A percentile compares a stretch with the other conserved stretches of the same genome.
These are phyloP conservation scores for Eustoma russellianum DNA, from an alignment of 257 asterid genomes.

Conservation along the genomic window DNA sequence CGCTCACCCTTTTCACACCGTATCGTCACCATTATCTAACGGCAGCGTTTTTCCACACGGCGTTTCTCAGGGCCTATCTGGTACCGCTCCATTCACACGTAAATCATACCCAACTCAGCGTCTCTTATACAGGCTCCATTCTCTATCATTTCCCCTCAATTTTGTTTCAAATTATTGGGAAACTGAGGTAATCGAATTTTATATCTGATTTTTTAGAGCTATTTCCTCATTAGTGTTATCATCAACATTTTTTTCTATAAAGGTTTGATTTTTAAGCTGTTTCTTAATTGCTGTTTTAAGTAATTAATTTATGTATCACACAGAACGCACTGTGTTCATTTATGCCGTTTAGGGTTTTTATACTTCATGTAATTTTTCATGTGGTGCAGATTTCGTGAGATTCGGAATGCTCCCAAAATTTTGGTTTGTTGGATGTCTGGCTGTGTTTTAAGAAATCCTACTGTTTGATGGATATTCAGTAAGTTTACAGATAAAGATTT, in stretches of 20 bases:
- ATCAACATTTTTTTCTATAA: too few species aligned
- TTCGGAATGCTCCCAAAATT: constrained; percentile 4
- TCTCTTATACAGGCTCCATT: constrained; percentile 5
- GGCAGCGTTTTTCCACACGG: constrained; percentile 16
- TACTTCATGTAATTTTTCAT: neutral
- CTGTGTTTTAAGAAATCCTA: constrained; percentile 6
- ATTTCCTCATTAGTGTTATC: too few species aligned
- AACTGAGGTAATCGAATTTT: constrained; percentile 7
- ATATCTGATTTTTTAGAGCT: neutral
- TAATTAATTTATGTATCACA: constrained; percentile 4
- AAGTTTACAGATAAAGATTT: constrained; percentile 5
- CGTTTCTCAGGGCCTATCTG: constrained; percentile 19
- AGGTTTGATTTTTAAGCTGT: too few species aligned
- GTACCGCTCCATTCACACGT: constrained; percentile 11
- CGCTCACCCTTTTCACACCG: neutral
- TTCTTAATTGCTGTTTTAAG: neutral
- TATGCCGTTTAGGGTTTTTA: neutral
- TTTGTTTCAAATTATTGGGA: constrained; percentile 1
- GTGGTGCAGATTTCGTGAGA: constrained; percentile 8
- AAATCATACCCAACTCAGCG: constrained; percentile 7
- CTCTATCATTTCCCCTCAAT: neutral
- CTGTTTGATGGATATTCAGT: constrained; percentile 9
- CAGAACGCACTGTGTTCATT: neutral
- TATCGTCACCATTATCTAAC: constrained; percentile 20
- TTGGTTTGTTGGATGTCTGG: neutral